Evolutionary conservation across 2,329 filamentous ascomycete genomes (phyloP), one percentile per base, ranked within the genome.

Genomic region (Ophiosphaerella korrae): DNA sequence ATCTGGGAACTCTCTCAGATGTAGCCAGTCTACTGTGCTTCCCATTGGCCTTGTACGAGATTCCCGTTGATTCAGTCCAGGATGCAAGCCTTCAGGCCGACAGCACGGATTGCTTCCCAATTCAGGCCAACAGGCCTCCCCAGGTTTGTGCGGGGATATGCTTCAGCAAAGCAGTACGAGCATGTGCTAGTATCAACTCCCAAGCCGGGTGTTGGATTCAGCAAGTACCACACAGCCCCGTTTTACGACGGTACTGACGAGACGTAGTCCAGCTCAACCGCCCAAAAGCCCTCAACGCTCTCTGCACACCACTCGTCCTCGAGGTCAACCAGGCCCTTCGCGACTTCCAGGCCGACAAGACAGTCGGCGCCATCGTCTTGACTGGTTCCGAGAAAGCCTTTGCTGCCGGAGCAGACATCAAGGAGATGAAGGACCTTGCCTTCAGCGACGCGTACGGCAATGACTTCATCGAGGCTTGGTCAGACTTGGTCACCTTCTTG

Each of bases 381-480:
- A 97, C 94, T 1, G 94, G 94, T 48, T 95, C 88, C 39, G 82
- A 91, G 60, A 91, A 88, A 75, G 92, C 93, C 36, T 99, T 75
- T 48, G 72, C 67, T 72, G 82, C 94, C 38, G 94, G 94, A 44
- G 94, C 94, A 54, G 94, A 99, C 76, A 99, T 99, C 80, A 97
- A 97, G 77, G 94, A 99, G 77, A 99, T 99, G 94, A 89, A 91
- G 26, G 87, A 91, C 53, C 85, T 97, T 34, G 92, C 88, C 48
- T 99, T 99, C 77, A 84, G 89, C 57, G 80, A 88, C 59, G 93
- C 94, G 34, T 97, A 97, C 79, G 89, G 85, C 41, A 85, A 80
- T 62, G 90, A 95, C 71, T 99, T 99, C 75, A 97, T 99, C 75
- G 92, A 96, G 73, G 86, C 86, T 8, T 99, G 94, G 94, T 96